phyloP scores from a whole-genome alignment of 2,329 filamentous ascomycete species.

The Dothistroma pini region DNA sequence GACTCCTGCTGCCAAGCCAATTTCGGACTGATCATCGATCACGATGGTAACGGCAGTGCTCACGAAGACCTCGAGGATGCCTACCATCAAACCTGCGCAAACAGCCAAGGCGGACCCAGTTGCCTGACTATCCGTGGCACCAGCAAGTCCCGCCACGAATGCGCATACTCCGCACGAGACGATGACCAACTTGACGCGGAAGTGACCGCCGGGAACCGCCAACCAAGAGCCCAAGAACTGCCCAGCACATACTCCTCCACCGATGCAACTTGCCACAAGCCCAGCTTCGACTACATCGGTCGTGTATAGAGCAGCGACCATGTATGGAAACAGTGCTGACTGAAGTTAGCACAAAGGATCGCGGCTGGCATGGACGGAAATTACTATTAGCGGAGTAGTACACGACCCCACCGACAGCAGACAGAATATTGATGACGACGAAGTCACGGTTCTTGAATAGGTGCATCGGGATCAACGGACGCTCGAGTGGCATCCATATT shows the following conservation, averaged over 20 bases:
- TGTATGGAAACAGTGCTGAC: not conserved
- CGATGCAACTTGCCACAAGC: not conserved
- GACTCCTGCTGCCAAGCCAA: slow-evolving; percentile 1
- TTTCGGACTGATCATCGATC: slow-evolving; percentile 1
- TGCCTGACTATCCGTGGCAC: not conserved
- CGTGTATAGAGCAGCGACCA: not conserved
- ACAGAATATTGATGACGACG: slow-evolving; percentile 4
- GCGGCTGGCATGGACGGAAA: not conserved
- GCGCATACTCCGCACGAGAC: not conserved
- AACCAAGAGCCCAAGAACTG: slow-evolving; percentile 2
- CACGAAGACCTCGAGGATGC: slow-evolving; percentile 2
- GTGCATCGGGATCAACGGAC: slow-evolving; percentile 4
- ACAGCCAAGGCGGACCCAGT: not conserved
- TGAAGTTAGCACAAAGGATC: not conserved
- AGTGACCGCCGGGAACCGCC: not conserved
- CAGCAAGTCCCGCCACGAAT: not conserved
- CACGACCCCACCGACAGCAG: slow-evolving; percentile 5
- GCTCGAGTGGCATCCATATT: not conserved
- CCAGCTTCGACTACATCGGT: not conserved
- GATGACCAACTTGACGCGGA: not conserved
- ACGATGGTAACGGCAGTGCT: slow-evolving; percentile 1
- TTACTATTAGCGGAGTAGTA: slow-evolving; percentile 1
- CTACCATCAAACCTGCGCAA: not conserved
- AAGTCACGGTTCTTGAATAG: slow-evolving; percentile 5
- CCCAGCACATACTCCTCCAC: not conserved